phyloP scores from a whole-genome alignment of 2,329 filamentous ascomycete species.

The Clonostachys chloroleuca region DNA sequence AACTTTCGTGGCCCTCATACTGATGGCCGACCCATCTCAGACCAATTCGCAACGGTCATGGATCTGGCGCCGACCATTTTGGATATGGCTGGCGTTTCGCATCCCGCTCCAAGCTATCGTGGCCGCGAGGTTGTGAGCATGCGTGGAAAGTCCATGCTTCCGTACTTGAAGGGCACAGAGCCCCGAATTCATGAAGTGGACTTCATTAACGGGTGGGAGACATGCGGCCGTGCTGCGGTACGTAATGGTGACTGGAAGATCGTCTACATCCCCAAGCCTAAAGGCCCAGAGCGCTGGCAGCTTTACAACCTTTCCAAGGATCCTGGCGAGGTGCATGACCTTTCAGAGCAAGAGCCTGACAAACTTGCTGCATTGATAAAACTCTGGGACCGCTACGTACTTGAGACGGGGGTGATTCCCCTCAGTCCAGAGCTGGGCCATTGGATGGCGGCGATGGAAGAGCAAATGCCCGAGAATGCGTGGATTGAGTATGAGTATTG shows the following conservation, averaged over 20 bases:
- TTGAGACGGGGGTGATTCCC: slow-evolving; percentile 4
- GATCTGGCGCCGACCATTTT: slow-evolving; percentile 41
- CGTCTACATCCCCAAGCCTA: slow-evolving; percentile 16
- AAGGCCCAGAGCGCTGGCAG: slow-evolving; percentile 21
- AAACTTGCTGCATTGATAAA: slow-evolving; percentile 17
- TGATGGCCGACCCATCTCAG: slow-evolving; percentile 28
- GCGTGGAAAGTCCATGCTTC: slow-evolving; percentile 42
- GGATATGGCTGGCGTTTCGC: slow-evolving; percentile 35
- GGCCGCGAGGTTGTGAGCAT: slow-evolving; percentile 42
- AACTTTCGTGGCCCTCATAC: slow-evolving; percentile 45
- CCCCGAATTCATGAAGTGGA: slow-evolving; percentile 40
- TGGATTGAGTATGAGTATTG: slow-evolving; percentile 66
- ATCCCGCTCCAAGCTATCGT: slow-evolving; percentile 23
- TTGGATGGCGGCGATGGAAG: slow-evolving; percentile 56
- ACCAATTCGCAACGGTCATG: slow-evolving; percentile 34
- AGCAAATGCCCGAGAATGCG: slow-evolving; percentile 59
- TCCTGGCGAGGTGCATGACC: slow-evolving; percentile 22
- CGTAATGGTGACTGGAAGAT: slow-evolving; percentile 26
- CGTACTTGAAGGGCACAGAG: slow-evolving; percentile 25
- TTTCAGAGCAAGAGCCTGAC: slow-evolving; percentile 13
- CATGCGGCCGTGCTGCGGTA: slow-evolving; percentile 22
- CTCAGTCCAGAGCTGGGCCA: slow-evolving; percentile 45
- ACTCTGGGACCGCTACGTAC: slow-evolving; percentile 25
- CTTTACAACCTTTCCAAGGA: slow-evolving; percentile 22
- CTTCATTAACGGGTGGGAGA: slow-evolving; percentile 47